Evolutionary conservation across 116 monocot genomes (phyloP), one percentile per base, ranked within the genome.

Genomic region (Trichopus zeylanicus): DNA sequence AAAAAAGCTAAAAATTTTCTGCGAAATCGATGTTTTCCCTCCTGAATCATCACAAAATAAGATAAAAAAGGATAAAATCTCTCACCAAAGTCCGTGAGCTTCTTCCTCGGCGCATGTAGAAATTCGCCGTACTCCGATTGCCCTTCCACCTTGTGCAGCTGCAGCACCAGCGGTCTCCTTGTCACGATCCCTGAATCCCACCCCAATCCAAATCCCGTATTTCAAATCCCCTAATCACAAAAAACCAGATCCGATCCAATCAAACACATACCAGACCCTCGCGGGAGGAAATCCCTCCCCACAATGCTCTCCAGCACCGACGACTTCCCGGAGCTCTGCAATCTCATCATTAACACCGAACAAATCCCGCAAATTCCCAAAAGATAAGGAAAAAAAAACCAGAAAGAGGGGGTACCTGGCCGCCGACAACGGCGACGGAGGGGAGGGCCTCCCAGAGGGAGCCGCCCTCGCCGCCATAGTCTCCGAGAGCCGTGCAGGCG

Each of bases 351-450:
- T 56, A 63, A 20, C 27, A 35, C 46, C 32, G 33, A 51, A 46
- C 29, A 1, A 25, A 47, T 57, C 31, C 48, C 2, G 18, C 31
- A n/a, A 48, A 38, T 16, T 28, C 47, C 28, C 54, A 6, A 59
- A 59, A 61, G 7, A n/a, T 29, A 10, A 29, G n/a, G 22, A 21
- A 42, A 18, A 64, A 11, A 13, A 13, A 22, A 21, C 9, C 4
- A 19, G 12, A 20, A 10, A 38, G 33, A 18, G 57, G 24, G n/a
- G 8, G 1, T 21, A 79, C 95, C 84, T 95, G 95, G 9, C 95
- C 95, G 5, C 95, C 95, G 72, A 95, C 95, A 74, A 95, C 90
- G 48, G 95, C 90, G 59, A 95, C 95, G 25, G 95, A 95, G n/a
- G 95, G 95, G 28, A 95, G 87, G 6, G 95, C 90, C 67, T 90